A percentile compares a stretch with the other conserved stretches of the same genome.
These are phyloP conservation scores for Cladosporium sp. DNA, from an alignment of 2,329 filamentous ascomycete genomes.

Conservation along the genomic window DNA sequence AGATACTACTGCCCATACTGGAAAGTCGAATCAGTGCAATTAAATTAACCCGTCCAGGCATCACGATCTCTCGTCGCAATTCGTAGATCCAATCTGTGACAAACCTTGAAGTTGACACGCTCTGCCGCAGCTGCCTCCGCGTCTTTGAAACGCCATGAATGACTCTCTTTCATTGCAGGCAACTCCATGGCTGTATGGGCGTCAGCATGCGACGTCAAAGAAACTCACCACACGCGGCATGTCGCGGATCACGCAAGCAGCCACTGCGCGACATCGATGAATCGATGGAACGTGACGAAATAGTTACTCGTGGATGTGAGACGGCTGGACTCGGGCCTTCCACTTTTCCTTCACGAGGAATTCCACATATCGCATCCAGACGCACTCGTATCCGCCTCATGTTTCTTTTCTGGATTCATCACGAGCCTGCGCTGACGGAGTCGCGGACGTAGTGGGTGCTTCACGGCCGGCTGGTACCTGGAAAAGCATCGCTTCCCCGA, in stretches of 20 bases:
- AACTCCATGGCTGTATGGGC: background rate
- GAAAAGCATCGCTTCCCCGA: conserved; percentile 5
- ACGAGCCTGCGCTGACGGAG: background rate
- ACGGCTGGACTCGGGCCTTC: conserved; percentile 9
- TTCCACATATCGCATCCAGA: background rate
- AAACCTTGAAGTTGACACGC: background rate
- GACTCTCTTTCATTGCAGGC: background rate
- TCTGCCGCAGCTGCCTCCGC: background rate
- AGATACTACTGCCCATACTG: background rate
- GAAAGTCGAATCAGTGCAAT: background rate
- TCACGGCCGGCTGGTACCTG: conserved; percentile 3
- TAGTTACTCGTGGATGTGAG: background rate
- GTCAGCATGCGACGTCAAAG: background rate
- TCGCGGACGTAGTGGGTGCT: background rate
- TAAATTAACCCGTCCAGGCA: background rate
- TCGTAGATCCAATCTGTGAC: background rate
- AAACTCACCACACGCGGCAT: background rate
- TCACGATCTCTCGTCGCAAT: background rate
- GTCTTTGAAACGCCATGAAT: background rate
- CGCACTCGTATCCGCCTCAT: background rate
- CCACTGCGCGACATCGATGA: background rate
- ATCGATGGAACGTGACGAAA: background rate
- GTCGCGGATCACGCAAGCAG: background rate
- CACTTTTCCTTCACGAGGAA: background rate
- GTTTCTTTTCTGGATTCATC: conserved; percentile 7